phyloP scores from a whole-genome alignment of 305 asterid species.

The Fraxinus xanthoxyloides region DNA sequence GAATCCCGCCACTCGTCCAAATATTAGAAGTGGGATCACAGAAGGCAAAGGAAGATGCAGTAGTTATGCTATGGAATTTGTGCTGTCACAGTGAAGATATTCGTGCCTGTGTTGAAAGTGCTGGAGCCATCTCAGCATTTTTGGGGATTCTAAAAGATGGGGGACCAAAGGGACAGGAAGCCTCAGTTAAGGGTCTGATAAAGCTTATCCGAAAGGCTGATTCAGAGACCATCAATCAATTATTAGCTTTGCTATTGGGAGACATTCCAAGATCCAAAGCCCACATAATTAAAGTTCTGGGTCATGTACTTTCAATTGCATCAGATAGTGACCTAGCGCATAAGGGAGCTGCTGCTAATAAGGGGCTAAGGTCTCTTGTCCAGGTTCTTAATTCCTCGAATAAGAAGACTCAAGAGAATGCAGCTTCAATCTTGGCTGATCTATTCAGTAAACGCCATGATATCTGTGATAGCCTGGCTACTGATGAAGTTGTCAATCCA shows the following conservation, averaged over 20 bases:
- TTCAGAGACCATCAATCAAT: slow-evolving; percentile 54
- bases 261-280: slow-evolving; percentile 68
- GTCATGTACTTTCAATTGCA: slow-evolving; percentile 74
- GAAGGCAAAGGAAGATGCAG: slow-evolving; percentile 65
- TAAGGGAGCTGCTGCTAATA: slow-evolving; percentile 59
- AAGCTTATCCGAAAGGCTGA: slow-evolving; percentile 59
- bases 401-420: slow-evolving; percentile 66
- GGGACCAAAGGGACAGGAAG: slow-evolving; percentile 67
- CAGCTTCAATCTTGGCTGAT: slow-evolving; percentile 73
- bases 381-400: slow-evolving; percentile 71
- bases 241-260: slow-evolving; percentile 65
- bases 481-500: slow-evolving; percentile 66
- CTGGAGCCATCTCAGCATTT: slow-evolving; percentile 72
- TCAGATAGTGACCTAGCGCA: slow-evolving; percentile 61
- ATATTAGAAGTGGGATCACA: slow-evolving; percentile 72
- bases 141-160: slow-evolving; percentile 76
- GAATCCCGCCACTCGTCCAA: slow-evolving; percentile 89
- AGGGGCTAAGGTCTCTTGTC: slow-evolving; percentile 73
- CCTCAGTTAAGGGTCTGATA: slow-evolving; percentile 57
- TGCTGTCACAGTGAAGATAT: slow-evolving; percentile 84
- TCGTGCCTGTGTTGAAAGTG: slow-evolving; percentile 76
- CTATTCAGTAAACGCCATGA: slow-evolving; percentile 59
- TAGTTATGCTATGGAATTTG: slow-evolving; percentile 59
- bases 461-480: slow-evolving; percentile 63
- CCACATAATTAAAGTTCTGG: slow-evolving; percentile 62